phyloP scores from a whole-genome alignment of 202 grass and related monocot genomes.

The Tripidium arundinaceum region DNA sequence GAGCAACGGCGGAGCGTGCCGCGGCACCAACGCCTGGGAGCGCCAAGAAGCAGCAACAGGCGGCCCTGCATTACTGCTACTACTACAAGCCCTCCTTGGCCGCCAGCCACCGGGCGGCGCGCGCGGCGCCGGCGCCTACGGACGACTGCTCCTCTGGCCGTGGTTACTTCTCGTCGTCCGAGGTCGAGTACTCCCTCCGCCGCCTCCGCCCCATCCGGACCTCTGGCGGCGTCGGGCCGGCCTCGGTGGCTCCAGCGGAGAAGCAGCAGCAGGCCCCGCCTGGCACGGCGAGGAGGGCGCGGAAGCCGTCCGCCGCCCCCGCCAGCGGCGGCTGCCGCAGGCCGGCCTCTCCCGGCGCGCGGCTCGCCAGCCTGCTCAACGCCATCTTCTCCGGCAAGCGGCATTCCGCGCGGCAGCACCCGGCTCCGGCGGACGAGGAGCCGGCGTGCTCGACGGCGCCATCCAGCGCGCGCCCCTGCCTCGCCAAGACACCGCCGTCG shows the following conservation, averaged over 20 bases:
- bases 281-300: constrained; percentile 33
- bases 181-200: constrained; percentile 48
- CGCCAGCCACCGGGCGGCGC: constrained; percentile 25
- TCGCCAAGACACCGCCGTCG: constrained; percentile 39
- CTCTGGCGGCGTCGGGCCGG: background rate
- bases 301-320: constrained; percentile 28
- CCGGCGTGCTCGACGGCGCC: constrained; percentile 50
- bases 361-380: constrained; percentile 63
- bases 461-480: constrained; percentile 55
- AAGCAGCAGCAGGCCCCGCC: background rate
- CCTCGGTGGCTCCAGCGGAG: background rate
- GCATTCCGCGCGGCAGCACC: background rate
- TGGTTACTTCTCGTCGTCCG: constrained; percentile 83
- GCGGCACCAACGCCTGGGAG: background rate
- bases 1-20: background rate
- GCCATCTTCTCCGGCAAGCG: constrained; percentile 58
- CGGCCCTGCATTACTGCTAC: constrained; percentile 26
- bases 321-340: constrained; percentile 31
- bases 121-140: constrained; percentile 10
- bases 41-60: constrained; percentile 27
- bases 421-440: constrained; percentile 16
- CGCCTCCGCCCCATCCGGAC: constrained; percentile 66
- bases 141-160: constrained; percentile 51
- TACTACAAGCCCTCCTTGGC: constrained; percentile 34
- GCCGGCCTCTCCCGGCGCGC: constrained; percentile 64